phyloP scores from a whole-genome alignment of 768 basidiomycete species.

The Lactarius sp. region DNA sequence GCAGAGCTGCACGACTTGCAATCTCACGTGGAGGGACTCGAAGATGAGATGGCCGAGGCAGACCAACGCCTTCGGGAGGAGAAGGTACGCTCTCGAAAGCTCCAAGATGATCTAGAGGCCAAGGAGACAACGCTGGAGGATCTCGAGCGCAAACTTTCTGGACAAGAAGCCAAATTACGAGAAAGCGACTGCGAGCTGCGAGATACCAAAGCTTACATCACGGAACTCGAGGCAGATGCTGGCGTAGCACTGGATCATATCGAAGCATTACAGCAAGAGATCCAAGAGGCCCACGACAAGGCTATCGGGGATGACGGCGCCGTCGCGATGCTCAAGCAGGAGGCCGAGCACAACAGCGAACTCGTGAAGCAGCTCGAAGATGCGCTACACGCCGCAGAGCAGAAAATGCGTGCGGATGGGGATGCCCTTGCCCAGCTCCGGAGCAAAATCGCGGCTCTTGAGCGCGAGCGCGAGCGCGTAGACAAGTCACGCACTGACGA shows the following conservation, averaged over 20 bases:
- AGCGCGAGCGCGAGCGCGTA: slow-evolving; percentile 50
- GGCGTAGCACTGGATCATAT: slow-evolving; percentile 47
- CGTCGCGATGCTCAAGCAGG: slow-evolving; percentile 33
- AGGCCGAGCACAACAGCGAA: slow-evolving; percentile 47
- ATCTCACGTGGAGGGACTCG: slow-evolving; percentile 53
- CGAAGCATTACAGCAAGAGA: slow-evolving; percentile 52
- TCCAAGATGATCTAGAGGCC: slow-evolving; percentile 38
- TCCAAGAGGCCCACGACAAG: slow-evolving; percentile 43
- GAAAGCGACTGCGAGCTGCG: slow-evolving; percentile 32
- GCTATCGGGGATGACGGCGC: slow-evolving; percentile 41
- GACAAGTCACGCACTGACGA: slow-evolving; percentile 31
- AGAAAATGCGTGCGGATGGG: slow-evolving; percentile 61
- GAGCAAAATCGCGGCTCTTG: slow-evolving; percentile 46
- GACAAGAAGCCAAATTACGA: slow-evolving; percentile 24
- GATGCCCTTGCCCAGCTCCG: slow-evolving; percentile 48
- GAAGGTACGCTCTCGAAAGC: slow-evolving; percentile 38
- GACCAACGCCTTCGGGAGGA: slow-evolving; percentile 51
- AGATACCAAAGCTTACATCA: slow-evolving; percentile 45
- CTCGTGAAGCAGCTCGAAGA: slow-evolving; percentile 66
- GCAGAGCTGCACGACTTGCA: slow-evolving; percentile 58
- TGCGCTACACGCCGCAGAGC: slow-evolving; percentile 69
- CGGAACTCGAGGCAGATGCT: slow-evolving; percentile 61
- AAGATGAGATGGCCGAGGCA: slow-evolving; percentile 52
- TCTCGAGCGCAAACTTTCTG: slow-evolving; percentile 26
- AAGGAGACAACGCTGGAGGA: slow-evolving; percentile 30